Conservation (phyloP, 176 grass and related monocot genomes). For the Lolium perenne region DNA sequence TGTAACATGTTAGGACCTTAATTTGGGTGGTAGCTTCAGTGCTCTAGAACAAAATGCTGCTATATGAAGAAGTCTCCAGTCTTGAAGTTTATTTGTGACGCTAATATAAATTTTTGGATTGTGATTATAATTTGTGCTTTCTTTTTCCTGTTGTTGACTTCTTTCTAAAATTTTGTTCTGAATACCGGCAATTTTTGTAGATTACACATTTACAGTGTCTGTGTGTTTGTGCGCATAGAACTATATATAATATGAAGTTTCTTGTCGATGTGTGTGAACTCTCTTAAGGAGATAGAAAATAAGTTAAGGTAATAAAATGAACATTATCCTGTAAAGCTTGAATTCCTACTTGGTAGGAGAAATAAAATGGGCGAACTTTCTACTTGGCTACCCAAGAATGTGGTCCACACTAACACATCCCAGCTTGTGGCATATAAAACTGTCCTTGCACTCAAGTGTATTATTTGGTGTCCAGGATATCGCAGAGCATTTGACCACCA, state of each 20-base stretch:
- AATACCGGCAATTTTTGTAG: background rate
- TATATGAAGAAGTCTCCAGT: slow-evolving; percentile 2
- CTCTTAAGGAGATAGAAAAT: background rate
- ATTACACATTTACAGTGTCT: background rate
- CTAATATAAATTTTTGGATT: background rate
- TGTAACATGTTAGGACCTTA: background rate
- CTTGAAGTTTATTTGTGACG: background rate
- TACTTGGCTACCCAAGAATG: background rate
- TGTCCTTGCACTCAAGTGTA: background rate
- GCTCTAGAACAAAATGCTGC: slow-evolving; percentile 22
- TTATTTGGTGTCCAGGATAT: slow-evolving; percentile 74
- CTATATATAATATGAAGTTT: background rate
- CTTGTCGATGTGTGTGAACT: background rate
- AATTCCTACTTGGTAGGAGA: background rate
- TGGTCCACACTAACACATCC: background rate
- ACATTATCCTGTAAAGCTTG: background rate
- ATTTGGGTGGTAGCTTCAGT: background rate
- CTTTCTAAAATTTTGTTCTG: background rate
- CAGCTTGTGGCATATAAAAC: background rate
- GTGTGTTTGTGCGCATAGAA: background rate
- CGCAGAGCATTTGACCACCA: slow-evolving; percentile 86
- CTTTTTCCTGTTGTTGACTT: background rate
- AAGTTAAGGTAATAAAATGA: background rate
- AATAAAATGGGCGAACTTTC: slow-evolving; percentile 25
- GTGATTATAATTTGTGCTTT: background rate